These are phyloP conservation scores for Cladosporium colombiae DNA, from an alignment of 2,329 filamentous ascomycete genomes.

Conservation along the genomic window DNA sequence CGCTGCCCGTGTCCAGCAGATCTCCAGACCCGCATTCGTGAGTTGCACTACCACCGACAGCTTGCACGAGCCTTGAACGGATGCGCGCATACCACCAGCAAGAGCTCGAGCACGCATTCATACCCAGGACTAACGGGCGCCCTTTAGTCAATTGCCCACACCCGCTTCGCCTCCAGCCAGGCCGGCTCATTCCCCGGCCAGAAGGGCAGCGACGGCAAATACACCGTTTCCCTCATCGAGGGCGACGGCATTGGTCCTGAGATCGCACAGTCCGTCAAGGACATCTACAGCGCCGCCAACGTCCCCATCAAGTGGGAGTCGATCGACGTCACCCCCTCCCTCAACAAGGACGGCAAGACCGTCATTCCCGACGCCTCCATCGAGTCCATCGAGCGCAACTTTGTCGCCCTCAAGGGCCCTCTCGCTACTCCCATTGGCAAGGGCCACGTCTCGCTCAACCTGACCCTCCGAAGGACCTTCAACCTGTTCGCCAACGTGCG, in stretches of 20 bases:
- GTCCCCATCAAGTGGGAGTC: conserved; percentile 98
- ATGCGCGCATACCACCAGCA: conserved; percentile 1
- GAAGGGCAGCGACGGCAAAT: conserved; percentile 90
- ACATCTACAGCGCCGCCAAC: conserved; percentile 95
- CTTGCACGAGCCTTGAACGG: neutral
- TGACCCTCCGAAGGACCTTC: conserved; percentile 97
- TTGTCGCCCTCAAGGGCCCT: conserved; percentile 96
- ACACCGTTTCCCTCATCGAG: conserved; percentile 94
- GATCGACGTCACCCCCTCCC: conserved; percentile 88
- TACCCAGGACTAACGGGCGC: conserved; percentile 4
- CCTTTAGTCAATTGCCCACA: neutral
- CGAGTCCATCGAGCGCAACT: conserved; percentile 89
- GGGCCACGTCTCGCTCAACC: conserved; percentile 97
- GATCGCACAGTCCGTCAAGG: conserved; percentile 96
- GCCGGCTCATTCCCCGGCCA: conserved; percentile 93
- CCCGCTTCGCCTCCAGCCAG: conserved; percentile 42
- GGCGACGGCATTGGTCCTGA: conserved; percentile 98
- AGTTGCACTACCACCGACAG: conserved; percentile 15
- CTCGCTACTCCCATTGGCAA: conserved; percentile 98
- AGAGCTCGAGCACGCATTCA: neutral
- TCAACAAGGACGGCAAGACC: conserved; percentile 87
- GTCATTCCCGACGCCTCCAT: conserved; percentile 92
- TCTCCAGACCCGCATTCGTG: conserved; percentile 37
- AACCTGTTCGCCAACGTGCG: conserved; percentile 99
- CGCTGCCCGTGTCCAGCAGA: conserved; percentile 56